Evolutionary conservation across 306 rosid species (phyloP), one percentile per base, ranked within the genome.

Genomic region (Castanea crenata): DNA sequence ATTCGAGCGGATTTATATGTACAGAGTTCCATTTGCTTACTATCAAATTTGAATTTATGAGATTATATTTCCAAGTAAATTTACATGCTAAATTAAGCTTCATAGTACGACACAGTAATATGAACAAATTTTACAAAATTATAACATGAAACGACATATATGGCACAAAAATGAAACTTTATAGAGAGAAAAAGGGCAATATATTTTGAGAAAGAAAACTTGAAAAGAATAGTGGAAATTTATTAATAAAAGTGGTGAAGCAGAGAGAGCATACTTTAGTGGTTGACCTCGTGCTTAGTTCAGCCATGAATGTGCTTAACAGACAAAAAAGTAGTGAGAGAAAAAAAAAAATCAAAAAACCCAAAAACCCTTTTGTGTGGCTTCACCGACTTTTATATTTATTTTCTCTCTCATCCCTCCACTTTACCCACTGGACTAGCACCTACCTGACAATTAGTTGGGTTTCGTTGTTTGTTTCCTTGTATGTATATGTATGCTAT

Each of bases 281-380:
- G 90, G 95, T 87, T 91, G 92, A 91, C 88, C 88, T 79, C 82
- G 86, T 83, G 89, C 86, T 79, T 84, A 80, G 86, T 87, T 85
- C 83, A 85, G 58, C 85, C 82, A 76, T 78, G 85, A 81, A 84
- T 80, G 79, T 89, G 79, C 55, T 80, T 76, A 78, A 82, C 73
- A 82, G 69, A 79, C 78, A 78, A 70, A 78, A 70, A 78, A 83
- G 76, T 15, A 55, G 55, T 41, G 74, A 73, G 62, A 76, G 69
- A 71, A 55, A 38, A 38, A 38, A 38, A 38, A 1, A 38, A 38
- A 38, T 2, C 0, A 38, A 38, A 7, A 38, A 38, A 38, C 46
- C 81, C 67, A 74, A 76, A 79, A 74, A 62, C 38, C 19, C 8
- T 20, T 31, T 62, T 25, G 46, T 38, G 46, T 38, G 54, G 63